Conservation (phyloP, 352 stramenopile genomes). For the Phytophthora agathidicida region DNA sequence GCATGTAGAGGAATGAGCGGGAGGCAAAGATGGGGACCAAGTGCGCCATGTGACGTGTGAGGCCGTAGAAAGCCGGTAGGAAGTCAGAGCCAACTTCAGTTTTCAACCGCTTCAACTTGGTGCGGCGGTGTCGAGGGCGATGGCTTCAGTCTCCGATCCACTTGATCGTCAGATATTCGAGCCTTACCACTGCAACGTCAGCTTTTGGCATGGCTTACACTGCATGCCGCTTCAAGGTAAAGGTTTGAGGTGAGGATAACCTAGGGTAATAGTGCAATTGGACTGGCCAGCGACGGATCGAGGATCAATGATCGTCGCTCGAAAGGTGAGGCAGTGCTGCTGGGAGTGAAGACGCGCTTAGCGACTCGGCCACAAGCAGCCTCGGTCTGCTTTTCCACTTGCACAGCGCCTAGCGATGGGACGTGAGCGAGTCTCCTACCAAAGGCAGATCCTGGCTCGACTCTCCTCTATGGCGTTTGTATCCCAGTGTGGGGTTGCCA, state of each 20-base stretch:
- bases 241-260: not conserved
- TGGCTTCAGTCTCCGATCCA: slow-evolving; percentile 7
- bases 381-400: slow-evolving; percentile 5
- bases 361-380: slow-evolving; percentile 1
- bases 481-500: not conserved
- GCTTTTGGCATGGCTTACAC: not conserved
- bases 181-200: slow-evolving; percentile 8
- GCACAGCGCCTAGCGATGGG: slow-evolving; percentile 6
- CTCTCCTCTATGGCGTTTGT: slow-evolving; percentile 9
- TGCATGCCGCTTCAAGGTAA: too few relatives aligned
- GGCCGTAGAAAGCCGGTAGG: slow-evolving; percentile 17
- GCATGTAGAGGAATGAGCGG: slow-evolving; percentile 23
- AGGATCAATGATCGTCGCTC: slow-evolving; percentile 4
- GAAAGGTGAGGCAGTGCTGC: not conserved
- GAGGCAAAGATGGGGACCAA: slow-evolving; percentile 25
- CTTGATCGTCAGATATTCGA: too few relatives aligned
- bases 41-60: too few relatives aligned
- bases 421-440: slow-evolving; percentile 3
- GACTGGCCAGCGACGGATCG: slow-evolving; percentile 5
- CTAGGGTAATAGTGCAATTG: slow-evolving; percentile 7
- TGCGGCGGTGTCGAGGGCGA: not conserved
- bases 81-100: slow-evolving; percentile 23
- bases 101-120: slow-evolving; percentile 17
- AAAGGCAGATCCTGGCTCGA: slow-evolving; percentile 12
- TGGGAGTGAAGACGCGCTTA: not conserved